A percentile compares a stretch with the other conserved stretches of the same genome.
Conservation (phyloP, 129 eudicot genomes). For the Escallonia rubra region DNA sequence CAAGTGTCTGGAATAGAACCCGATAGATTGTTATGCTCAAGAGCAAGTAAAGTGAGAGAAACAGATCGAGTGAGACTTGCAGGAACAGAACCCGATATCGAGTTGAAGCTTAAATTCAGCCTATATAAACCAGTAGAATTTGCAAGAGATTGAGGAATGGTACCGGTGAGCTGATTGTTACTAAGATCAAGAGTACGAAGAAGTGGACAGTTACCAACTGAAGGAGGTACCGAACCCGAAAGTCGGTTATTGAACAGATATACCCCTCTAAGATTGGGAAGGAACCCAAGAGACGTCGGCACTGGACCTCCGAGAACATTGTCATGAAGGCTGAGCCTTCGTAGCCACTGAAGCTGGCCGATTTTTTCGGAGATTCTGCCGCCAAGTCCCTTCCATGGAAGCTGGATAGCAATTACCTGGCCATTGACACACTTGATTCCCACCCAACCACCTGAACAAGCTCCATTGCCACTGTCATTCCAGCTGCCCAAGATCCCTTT, state of each 20-base stretch:
- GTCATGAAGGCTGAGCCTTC: conserved; percentile 83
- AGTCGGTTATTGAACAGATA: conserved; percentile 83
- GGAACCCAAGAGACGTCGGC: conserved; percentile 60
- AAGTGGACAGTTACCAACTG: conserved; percentile 39
- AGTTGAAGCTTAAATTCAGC: conserved; percentile 72
- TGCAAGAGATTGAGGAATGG: conserved; percentile 54
- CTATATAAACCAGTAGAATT: conserved; percentile 68
- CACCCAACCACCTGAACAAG: conserved; percentile 77
- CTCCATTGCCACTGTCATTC: conserved; percentile 50
- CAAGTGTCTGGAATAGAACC: conserved; percentile 70
- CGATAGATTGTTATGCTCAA: conserved; percentile 74
- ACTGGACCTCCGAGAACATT: conserved; percentile 62
- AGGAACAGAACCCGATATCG: conserved; percentile 63
- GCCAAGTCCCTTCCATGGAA: conserved; percentile 81
- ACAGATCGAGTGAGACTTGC: conserved; percentile 38
- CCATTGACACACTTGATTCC: conserved; percentile 86
- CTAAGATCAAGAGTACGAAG: conserved; percentile 79
- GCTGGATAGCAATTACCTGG: conserved; percentile 64
- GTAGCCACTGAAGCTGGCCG: conserved; percentile 57
- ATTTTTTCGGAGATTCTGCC: conserved; percentile 67
- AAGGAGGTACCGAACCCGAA: conserved; percentile 81
- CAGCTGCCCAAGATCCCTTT: conserved; percentile 57
- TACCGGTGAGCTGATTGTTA: conserved; percentile 65
- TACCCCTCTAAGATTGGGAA: conserved; percentile 78
- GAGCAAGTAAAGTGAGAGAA: conserved; percentile 70